A percentile compares a stretch with the other conserved stretches of the same genome.
These are phyloP conservation scores for Candida ortonii DNA, from an alignment of 805 yeast genomes.

Conservation along the genomic window DNA sequence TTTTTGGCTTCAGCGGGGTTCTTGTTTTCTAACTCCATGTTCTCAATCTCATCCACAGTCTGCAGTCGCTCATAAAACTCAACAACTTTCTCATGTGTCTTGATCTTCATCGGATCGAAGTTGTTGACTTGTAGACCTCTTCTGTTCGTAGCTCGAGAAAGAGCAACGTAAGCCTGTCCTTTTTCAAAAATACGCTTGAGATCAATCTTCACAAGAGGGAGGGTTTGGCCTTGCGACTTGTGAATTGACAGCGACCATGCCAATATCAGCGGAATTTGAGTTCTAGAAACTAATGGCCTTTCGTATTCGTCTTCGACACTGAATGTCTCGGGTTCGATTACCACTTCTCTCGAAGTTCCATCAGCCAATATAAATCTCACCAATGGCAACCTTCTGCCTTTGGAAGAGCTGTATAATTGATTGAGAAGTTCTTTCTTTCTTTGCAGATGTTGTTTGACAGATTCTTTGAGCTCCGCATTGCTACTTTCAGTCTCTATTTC, in stretches of 20 bases:
- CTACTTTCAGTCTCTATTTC: slow-evolving; percentile 11
- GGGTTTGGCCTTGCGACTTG: slow-evolving; percentile 92
- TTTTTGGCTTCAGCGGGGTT: slow-evolving; percentile 2
- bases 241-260: slow-evolving; percentile 98
- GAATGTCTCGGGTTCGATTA: slow-evolving; percentile 84
- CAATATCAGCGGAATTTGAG: slow-evolving; percentile 82
- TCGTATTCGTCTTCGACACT: slow-evolving; percentile 71
- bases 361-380: slow-evolving; percentile 75
- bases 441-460: slow-evolving; percentile 31
- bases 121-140: slow-evolving; percentile 79
- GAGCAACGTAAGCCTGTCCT: slow-evolving; percentile 95
- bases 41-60: slow-evolving; percentile 33
- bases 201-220: slow-evolving; percentile 75
- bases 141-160: slow-evolving; percentile 78
- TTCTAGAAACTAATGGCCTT: slow-evolving; percentile 63
- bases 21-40: background rate
- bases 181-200: slow-evolving; percentile 73
- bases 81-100: slow-evolving; percentile 67
- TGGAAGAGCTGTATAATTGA: slow-evolving; percentile 42
- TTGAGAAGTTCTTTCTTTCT: slow-evolving; percentile 48
- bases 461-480: slow-evolving; percentile 20
- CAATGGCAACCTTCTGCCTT: slow-evolving; percentile 58
- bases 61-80: slow-evolving; percentile 59
- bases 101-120: slow-evolving; percentile 62
- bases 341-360: slow-evolving; percentile 67